A percentile compares a stretch with the other conserved stretches of the same genome.
Evolutionary conservation across 208 protist species (phyloP).

Genomic region (Trypanosoma theileri): DNA sequence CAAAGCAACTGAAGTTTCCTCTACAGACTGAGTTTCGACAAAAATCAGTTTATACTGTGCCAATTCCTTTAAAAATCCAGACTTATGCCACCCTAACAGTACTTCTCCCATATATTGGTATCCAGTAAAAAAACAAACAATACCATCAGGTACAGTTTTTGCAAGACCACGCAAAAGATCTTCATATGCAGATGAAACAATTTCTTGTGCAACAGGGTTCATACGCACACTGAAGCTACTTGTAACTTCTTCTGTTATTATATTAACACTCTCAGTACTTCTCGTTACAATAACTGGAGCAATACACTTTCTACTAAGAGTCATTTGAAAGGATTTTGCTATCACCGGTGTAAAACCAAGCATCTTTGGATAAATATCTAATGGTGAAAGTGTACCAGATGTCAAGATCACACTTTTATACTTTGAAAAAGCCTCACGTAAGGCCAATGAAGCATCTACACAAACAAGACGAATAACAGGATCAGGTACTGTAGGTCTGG

Average conservation of each 20-base stretch:
- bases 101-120: conserved; percentile 96
- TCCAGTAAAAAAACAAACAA: conserved; percentile 97
- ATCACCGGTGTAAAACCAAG: conserved; percentile 95
- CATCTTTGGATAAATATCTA: conserved; percentile 99
- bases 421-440: conserved; percentile 94
- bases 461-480: conserved; percentile 91
- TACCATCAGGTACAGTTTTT: conserved; percentile 96
- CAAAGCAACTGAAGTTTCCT: conserved; percentile 97
- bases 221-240: conserved; percentile 90
- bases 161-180: conserved; percentile 94
- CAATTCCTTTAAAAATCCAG: conserved; percentile 91
- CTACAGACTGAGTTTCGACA: conserved; percentile 96
- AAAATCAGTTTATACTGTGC: conserved; percentile 98
- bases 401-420: conserved; percentile 98
- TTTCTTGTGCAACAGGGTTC: conserved; percentile 71
- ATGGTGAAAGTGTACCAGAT: conserved; percentile 96
- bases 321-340: conserved; percentile 94
- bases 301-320: conserved; percentile 94
- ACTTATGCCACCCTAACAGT: conserved; percentile 91
- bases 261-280: conserved; percentile 86
- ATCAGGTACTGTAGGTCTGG: conserved; percentile 83
- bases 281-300: conserved; percentile 93
- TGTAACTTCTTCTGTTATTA: conserved; percentile 86
- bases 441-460: conserved; percentile 97
- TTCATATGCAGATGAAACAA: conserved; percentile 96